A percentile compares a stretch with the other conserved stretches of the same genome.
phyloP scores from a whole-genome alignment of 306 rosid genomes.

The Sesbania bispinosa region DNA sequence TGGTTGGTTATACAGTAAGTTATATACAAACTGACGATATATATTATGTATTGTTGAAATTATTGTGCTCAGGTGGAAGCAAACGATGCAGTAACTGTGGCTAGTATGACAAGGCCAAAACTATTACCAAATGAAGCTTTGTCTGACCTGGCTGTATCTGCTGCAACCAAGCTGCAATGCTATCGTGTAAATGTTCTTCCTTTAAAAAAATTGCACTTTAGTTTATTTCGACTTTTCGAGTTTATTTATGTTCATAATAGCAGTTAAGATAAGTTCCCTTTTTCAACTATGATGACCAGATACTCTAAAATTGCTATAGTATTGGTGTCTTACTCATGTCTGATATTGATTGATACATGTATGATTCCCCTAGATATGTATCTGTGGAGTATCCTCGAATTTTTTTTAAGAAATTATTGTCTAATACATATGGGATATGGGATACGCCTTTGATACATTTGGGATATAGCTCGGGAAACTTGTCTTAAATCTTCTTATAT shows the following conservation, averaged over 20 bases:
- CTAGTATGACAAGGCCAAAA: slow-evolving; percentile 83
- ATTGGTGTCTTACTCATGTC: too few relatives aligned
- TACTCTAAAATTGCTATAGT: too few relatives aligned
- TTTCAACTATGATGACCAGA: too few relatives aligned
- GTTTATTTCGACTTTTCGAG: slow-evolving; percentile 1
- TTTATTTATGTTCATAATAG: background rate
- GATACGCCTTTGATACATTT: too few relatives aligned
- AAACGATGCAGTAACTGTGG: slow-evolving; percentile 89
- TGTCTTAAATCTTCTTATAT: too few relatives aligned
- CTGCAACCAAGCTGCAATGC: slow-evolving; percentile 87
- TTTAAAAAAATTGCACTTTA: background rate
- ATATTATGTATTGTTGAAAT: slow-evolving; percentile 12
- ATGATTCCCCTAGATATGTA: too few relatives aligned
- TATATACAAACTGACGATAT: slow-evolving; percentile 3
- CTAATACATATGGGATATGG: too few relatives aligned
- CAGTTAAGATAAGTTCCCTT: background rate
- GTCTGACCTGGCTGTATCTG: slow-evolving; percentile 85
- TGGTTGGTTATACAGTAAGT: slow-evolving; percentile 2
- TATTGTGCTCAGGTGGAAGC: slow-evolving; percentile 66
- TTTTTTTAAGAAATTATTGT: too few relatives aligned
- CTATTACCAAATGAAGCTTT: slow-evolving; percentile 72
- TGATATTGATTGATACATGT: too few relatives aligned
- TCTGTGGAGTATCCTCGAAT: too few relatives aligned
- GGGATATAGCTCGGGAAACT: too few relatives aligned
- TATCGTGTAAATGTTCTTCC: slow-evolving; percentile 51